These are phyloP conservation scores for Umbelopsis ramanniana DNA, from an alignment of 192 early-diverging fungal genomes.

Conservation along the genomic window DNA sequence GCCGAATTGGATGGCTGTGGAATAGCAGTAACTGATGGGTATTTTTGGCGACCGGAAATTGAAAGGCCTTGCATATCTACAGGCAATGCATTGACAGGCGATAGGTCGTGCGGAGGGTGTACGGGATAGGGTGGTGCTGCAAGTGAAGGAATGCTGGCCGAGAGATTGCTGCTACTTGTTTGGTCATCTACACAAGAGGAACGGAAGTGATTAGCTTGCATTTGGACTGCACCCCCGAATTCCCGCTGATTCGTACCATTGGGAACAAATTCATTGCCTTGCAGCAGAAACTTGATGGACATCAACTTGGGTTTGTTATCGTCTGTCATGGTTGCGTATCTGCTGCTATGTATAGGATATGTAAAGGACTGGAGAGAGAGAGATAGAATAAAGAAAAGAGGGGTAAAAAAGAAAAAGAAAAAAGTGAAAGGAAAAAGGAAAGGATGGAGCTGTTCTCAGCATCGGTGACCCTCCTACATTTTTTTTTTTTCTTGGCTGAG, in stretches of 20 bases:
- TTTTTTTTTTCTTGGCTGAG: neutral
- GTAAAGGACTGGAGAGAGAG: constrained; percentile 28
- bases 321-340: constrained; percentile 35
- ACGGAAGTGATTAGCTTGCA: neutral
- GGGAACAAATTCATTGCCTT: neutral
- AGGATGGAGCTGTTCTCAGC: neutral
- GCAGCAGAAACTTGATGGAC: neutral
- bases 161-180: constrained; percentile 11
- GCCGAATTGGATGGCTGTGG: constrained; percentile 16
- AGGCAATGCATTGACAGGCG: constrained; percentile 14
- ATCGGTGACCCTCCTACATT: neutral
- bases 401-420: constrained; percentile 14
- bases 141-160: neutral
- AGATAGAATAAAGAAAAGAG: constrained; percentile 8
- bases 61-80: constrained; percentile 26
- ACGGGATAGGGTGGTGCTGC: constrained; percentile 5
- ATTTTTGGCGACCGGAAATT: constrained; percentile 24
- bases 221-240: neutral
- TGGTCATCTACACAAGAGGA: neutral
- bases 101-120: constrained; percentile 9
- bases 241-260: neutral
- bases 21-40: constrained; percentile 8
- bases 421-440: constrained; percentile 27
- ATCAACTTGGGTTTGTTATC: neutral
- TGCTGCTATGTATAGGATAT: constrained; percentile 23